A percentile compares a stretch with the other conserved stretches of the same genome.
These are phyloP conservation scores for Solanum tacnaense DNA, from an alignment of 257 asterid species.

Conservation along the genomic window DNA sequence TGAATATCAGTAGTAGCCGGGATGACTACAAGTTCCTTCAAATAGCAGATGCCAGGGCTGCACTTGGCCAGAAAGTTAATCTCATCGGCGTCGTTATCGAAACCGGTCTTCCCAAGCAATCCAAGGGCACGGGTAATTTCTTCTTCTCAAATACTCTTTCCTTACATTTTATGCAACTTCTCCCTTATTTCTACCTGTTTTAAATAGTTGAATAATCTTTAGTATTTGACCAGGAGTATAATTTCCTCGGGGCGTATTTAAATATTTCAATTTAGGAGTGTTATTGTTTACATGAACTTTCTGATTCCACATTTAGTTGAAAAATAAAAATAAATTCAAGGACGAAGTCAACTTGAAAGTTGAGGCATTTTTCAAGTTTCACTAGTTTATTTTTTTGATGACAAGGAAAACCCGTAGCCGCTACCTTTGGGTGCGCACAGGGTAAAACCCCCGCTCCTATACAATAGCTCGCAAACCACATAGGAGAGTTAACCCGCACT, in stretches of 20 bases:
- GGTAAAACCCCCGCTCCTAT: too few relatives aligned
- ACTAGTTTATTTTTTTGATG: not conserved
- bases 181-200: not conserved
- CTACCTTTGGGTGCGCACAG: too few relatives aligned
- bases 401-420: too few relatives aligned
- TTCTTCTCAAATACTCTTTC: not conserved
- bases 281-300: not conserved
- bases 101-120: conserved; percentile 34
- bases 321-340: not conserved
- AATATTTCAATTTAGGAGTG: not conserved
- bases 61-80: conserved; percentile 52
- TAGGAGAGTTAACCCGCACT: too few relatives aligned
- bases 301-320: not conserved
- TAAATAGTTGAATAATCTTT: not conserved
- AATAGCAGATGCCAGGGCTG: conserved; percentile 38
- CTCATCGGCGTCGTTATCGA: conserved; percentile 52
- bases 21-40: conserved; percentile 46
- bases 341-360: not conserved
- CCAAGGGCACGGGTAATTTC: conserved; percentile 57
- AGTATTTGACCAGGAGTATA: not conserved
- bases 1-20: not conserved
- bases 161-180: not conserved
- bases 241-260: not conserved
- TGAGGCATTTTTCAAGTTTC: not conserved
- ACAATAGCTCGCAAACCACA: too few relatives aligned